Base-by-base conservation (phyloP, 2,329 filamentous ascomycete genomes). In the Cercospora sp. region DNA sequence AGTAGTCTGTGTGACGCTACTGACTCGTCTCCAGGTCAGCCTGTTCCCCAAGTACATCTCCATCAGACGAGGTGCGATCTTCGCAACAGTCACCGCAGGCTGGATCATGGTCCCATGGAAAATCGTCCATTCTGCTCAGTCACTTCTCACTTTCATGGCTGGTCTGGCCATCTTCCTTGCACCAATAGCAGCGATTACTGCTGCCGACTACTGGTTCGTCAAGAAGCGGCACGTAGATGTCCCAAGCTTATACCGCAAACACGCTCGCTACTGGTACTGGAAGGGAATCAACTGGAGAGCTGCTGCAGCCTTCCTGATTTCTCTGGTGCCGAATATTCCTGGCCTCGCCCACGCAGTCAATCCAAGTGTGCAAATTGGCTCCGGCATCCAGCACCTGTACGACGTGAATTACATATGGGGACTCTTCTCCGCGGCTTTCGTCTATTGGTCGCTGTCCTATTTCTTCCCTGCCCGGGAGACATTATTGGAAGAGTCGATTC, bases 351-450 rank as follows among this genome's bases (percentile, higher is more conserved):
- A 80, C 34, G 77, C 76, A 0, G 80, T 84, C 64, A 83, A 82
- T 62, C 69, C 78, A 0, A 74, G 65, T 13, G 79, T 83, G 18
- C 71, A 78, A 2, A 78, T 81, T 0, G 83, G 83, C 0, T 79
- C 79, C 0, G 88, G 89, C 0, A 79, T 82, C 0, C 77, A 80
- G 51, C 84, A 81, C 63, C 82, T 89, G 4, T 91, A 90, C 74
- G 83, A 85, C 28, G 88, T 90, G 74, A 88, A 89, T n/a, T 91
- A 88, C 85, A 75, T 90, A 18, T 82, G 89, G 60, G 89, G 88
- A 0, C 90, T 90, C 70, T 79, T 84, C 9, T 81, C 77, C 0
- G 87, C 86, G 7, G 84, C 85, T 21, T 61, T 87, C 3, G 81
- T 90, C 0, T 90, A 90, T 77, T 79, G 85, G 9, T 73, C 69